Base-by-base conservation (phyloP, 495 filamentous ascomycete species). In the Aspergillus hancockii region DNA sequence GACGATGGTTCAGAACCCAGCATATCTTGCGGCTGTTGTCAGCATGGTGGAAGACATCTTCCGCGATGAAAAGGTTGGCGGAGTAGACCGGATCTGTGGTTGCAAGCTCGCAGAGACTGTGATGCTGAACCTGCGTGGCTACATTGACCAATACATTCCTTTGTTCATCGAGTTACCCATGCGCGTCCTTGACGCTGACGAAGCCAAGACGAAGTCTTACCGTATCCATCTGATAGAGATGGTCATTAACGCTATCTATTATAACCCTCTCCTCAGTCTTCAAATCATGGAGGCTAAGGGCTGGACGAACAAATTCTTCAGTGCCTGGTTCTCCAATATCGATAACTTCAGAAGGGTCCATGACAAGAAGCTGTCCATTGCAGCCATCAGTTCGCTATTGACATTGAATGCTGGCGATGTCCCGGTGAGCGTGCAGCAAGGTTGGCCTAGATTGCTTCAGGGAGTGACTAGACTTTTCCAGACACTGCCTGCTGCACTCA, bases 231-330 rank as follows among this genome's bases (percentile, higher is more conserved):
- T 98, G 51, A 96, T 98, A 91, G 95, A 98, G 79, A 96, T 98
- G 90, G 85, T 98, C 53, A 94, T 98, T 81, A 98, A 98, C 74
- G 89, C 89, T 53, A 91, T 97, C 62, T 97, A 98, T 81, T 98
- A 98, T 77, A 96, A 97, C 76, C 91, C 94, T 3, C 71, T 81
- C 36, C 82, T 96, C 58, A 79, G 89, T 60, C 81, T 98, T 30
- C 90, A 91, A 52, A 83, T 95, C 19, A 80, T 98, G 40, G 94
- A 98, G 73, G 71, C 81, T n/a, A 91, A 93, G 55, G 87, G 84
- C 56, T 97, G 91, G 93, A 98, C 94, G n/a, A 98, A 98, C 75
- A 97, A 95, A 76, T 98, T 98, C 75, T 98, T 98, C 83, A 94
- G 88, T 72, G 79, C 92, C 32, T 98, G 94, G 94, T 98, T 98